Base-by-base conservation (phyloP, 495 filamentous ascomycete species). In the Peziza echinospora region DNA sequence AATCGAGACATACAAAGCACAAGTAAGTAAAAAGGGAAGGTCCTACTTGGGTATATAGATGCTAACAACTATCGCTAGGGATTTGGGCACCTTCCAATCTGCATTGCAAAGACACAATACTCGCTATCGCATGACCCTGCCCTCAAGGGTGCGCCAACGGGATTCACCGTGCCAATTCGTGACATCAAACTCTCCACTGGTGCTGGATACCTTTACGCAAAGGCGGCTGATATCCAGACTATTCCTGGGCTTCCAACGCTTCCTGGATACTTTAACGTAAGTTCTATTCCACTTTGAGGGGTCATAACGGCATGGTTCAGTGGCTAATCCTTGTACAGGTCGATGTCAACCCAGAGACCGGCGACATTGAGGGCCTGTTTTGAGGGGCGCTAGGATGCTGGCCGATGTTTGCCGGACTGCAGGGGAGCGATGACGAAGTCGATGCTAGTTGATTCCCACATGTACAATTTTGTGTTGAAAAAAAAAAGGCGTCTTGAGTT, bases 21-120 rank as follows among this genome's bases (percentile, higher is more conserved):
- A 96, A 63, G 30, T 37, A 37, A 17, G 30, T 13, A n/a, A n/a
- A n/a, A n/a, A n/a, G n/a, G n/a, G n/a, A n/a, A n/a, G n/a, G n/a
- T n/a, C n/a, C n/a, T n/a, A n/a, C n/a, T n/a, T n/a, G n/a, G n/a
- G n/a, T n/a, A n/a, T n/a, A n/a, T n/a, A n/a, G n/a, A n/a, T n/a
- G n/a, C n/a, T n/a, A n/a, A n/a, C n/a, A n/a, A n/a, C n/a, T n/a
- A 17, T 11, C 30, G 19, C 19, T 7, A 37, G 41, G 89, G 86
- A 30, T 89, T 91, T 56, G 75, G 77, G 8, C 83, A 91, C 55
- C 70, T 96, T 49, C 89, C 89, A 2, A 93, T 94, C 61, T 96
- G 87, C 64, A 77, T 94, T 49, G 86, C 87, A 48, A 97, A 96
- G 75, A 94, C 89, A 34, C 89, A 97, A 63, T 97, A 97, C 64